Conservation (phyloP, 805 yeast genomes). For the Novakomyces olei region DNA sequence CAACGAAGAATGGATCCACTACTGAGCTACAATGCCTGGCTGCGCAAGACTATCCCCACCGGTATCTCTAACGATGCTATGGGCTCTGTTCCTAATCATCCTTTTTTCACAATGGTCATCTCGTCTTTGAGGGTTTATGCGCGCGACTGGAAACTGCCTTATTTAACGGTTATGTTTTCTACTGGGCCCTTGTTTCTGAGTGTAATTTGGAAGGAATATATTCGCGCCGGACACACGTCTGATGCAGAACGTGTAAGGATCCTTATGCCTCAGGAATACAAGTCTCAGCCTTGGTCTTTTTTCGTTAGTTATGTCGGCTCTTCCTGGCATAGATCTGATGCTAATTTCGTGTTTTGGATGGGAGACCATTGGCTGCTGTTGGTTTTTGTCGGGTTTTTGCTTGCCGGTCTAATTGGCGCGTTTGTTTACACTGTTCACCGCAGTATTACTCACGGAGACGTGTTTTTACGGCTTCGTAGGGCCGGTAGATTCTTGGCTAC, state of each 20-base stretch:
- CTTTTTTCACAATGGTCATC: slow-evolving; percentile 53
- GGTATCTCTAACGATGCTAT: slow-evolving; percentile 85
- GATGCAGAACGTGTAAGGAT: slow-evolving; percentile 45
- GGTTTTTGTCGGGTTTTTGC: slow-evolving; percentile 43
- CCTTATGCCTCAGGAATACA: slow-evolving; percentile 30
- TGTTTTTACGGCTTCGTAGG: too few species aligned
- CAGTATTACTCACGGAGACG: too few species aligned
- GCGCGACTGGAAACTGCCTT: slow-evolving; percentile 64
- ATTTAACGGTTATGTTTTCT: slow-evolving; percentile 75
- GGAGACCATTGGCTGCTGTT: slow-evolving; percentile 55
- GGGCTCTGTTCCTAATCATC: slow-evolving; percentile 75
- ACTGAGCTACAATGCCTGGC: slow-evolving; percentile 62
- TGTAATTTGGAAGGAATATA: slow-evolving; percentile 70
- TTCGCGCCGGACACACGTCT: slow-evolving; percentile 47
- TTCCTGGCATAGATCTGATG: slow-evolving; percentile 84
- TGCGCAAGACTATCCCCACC: slow-evolving; percentile 68
- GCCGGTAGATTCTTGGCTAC: too few species aligned
- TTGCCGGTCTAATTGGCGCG: too few species aligned
- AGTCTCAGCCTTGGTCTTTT: slow-evolving; percentile 38
- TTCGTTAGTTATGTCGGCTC: slow-evolving; percentile 64
- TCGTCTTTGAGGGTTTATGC: slow-evolving; percentile 41
- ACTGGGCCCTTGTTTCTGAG: slow-evolving; percentile 81
- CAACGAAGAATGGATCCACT: slow-evolving; percentile 57
- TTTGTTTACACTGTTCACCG: too few species aligned
- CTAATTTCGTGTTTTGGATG: slow-evolving; percentile 48